Percentiles rank a stretch among this genome's conserved stretches.
These are phyloP conservation scores for Starmerella lactis-condensi DNA, from an alignment of 805 yeast species.

Conservation along the genomic window DNA sequence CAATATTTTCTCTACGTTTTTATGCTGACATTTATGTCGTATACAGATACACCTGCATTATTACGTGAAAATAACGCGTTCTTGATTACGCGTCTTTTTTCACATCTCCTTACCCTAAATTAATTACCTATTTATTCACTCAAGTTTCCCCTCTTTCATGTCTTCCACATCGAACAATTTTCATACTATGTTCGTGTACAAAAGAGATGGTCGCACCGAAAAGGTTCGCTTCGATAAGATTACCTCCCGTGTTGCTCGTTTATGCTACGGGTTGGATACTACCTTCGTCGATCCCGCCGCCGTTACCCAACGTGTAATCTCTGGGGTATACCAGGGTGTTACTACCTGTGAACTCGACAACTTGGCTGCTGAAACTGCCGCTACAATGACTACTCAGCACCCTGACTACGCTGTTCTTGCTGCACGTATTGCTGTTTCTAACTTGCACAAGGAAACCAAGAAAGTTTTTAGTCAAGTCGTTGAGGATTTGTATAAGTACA, in stretches of 20 bases:
- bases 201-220: constrained; percentile 88
- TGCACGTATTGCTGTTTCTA: constrained; percentile 87
- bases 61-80: no score
- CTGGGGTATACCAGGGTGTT: constrained; percentile 95
- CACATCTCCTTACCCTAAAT: constrained; percentile 10
- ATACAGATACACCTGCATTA: no score
- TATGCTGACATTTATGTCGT: no score
- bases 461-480: constrained; percentile 67
- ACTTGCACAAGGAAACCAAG: constrained; percentile 84
- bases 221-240: constrained; percentile 91
- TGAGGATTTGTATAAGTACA: constrained; percentile 51
- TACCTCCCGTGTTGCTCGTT: constrained; percentile 83
- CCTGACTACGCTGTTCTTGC: constrained; percentile 95
- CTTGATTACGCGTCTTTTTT: no score
- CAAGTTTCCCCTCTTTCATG: constrained; percentile 5
- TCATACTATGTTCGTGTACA: constrained; percentile 52
- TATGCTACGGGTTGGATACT: constrained; percentile 85
- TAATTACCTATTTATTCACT: constrained; percentile 12
- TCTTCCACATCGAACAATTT: neutral
- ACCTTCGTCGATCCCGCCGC: constrained; percentile 87
- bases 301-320: constrained; percentile 84
- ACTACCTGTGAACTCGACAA: constrained; percentile 75
- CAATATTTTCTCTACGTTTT: no score
- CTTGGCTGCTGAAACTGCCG: constrained; percentile 90
- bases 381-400: constrained; percentile 90